Percentiles rank a stretch among this genome's conserved stretches.
Evolutionary conservation across 176 grass and related monocot species (phyloP).

Genomic region (Coix lacrymajobi): DNA sequence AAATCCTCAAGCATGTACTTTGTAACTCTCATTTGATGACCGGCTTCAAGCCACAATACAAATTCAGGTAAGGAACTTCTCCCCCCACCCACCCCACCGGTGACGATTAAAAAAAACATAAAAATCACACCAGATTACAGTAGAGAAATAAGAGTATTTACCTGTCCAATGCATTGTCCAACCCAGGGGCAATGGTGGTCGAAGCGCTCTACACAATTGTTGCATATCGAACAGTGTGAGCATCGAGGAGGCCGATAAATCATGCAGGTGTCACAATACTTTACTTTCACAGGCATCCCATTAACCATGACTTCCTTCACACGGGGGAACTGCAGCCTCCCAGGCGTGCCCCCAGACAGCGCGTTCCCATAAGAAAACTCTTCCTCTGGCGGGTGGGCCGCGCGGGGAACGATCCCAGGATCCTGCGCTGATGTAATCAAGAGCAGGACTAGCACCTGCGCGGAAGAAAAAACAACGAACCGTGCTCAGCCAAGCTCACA

Average conservation of each 20-base stretch:
- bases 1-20: too few species aligned
- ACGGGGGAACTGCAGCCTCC: constrained; percentile 53
- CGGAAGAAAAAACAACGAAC: not conserved
- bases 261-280: constrained; percentile 96
- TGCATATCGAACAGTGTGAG: constrained; percentile 83
- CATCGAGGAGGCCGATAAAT: constrained; percentile 79
- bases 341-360: constrained; percentile 39
- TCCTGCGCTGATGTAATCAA: constrained; percentile 68
- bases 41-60: too few species aligned
- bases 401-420: constrained; percentile 73
- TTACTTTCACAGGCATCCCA: constrained; percentile 58
- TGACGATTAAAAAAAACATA: too few species aligned
- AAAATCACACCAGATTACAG: not conserved
- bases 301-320: constrained; percentile 65
- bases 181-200: constrained; percentile 98
- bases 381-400: constrained; percentile 68
- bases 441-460: constrained; percentile 64
- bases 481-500: not conserved
- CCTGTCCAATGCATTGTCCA: constrained; percentile 95
- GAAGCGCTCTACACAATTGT: constrained; percentile 94
- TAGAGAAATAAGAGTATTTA: constrained; percentile 11
- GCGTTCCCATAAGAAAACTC: constrained; percentile 62
- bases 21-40: too few species aligned
- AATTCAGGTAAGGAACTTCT: too few species aligned
- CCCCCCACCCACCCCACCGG: too few species aligned